Conservation (phyloP, 768 basidiomycete genomes). For the Paxillus rubicundulus region DNA sequence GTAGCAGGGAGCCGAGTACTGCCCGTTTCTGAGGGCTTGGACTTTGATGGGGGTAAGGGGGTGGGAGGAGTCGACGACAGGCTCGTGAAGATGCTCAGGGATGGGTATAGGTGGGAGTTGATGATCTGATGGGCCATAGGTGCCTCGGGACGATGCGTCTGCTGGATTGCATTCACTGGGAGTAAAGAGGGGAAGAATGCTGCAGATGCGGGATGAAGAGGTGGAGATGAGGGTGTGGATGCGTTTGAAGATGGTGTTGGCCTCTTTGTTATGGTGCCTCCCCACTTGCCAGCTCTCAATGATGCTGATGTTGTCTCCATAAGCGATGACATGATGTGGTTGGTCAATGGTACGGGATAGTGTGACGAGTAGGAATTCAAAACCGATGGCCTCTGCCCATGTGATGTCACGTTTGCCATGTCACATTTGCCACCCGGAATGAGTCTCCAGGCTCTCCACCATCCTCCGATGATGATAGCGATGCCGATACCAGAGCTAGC, state of each 20-base stretch:
- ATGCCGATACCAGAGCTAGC: conserved; percentile 14
- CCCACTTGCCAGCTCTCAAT: conserved; percentile 11
- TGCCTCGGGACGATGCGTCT: neutral
- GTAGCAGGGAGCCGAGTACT: no score
- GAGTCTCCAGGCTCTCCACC: conserved; percentile 26
- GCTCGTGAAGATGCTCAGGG: no score
- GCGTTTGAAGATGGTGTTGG: conserved; percentile 14
- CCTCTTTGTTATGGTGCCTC: conserved; percentile 2
- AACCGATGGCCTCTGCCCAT: conserved; percentile 19
- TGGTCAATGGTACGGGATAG: neutral
- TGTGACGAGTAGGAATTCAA: conserved; percentile 10
- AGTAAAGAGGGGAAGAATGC: neutral
- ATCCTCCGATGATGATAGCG: conserved; percentile 7
- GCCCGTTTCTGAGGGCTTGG: no score
- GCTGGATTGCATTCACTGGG: conserved; percentile 5
- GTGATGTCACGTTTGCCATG: conserved; percentile 4
- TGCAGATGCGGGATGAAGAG: conserved; percentile 13
- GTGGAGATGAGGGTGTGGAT: neutral
- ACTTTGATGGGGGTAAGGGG: no score
- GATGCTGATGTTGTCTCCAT: conserved; percentile 11
- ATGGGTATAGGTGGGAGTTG: conserved; percentile 3
- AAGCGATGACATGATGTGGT: neutral
- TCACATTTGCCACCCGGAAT: conserved; percentile 6
- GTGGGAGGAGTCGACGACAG: conserved; percentile 17
- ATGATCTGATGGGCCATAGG: neutral